Evolutionary conservation across 306 rosid genomes (phyloP), one percentile per base, ranked within the genome.

Genomic region (Begonia fuchsioides): DNA sequence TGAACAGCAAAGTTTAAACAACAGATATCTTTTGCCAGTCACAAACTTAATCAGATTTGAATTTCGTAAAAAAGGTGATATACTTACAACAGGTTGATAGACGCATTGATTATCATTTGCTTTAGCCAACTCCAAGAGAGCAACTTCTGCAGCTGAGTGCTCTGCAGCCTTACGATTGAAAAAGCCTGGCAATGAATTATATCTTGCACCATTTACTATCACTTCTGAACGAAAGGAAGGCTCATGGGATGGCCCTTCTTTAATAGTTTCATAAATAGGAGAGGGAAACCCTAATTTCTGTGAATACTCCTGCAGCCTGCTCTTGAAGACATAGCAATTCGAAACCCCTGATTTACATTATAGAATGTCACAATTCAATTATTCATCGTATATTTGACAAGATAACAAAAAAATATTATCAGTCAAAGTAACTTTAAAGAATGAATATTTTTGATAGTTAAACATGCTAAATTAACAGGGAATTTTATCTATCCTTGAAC

Each of bases 91-190:
- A 52, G 95, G 94, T 26, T 64, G 92, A 38, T 77, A 58, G 61
- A 79, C 70, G 68, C 75, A 58, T 15, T 58, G 76, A 55, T 73
- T 66, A 63, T 61, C 81, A 65, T 59, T 67, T 53, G 82, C 63
- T 55, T 81, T 85, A 46, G 79, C 72, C 69, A 90, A 63, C 71
- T 79, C 92, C 64, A 45, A 20, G 38, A 90, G 76, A 52, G 98
- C 95, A 67, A 90, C 87, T 69, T 90, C 98, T 0, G 98, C 94
- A 53, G 95, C 98, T 9, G 92, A 90, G 68, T 90, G 95, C 68
- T 90, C 94, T 26, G 98, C 95, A 14, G 80, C 85, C 58, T 90
- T 90, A 3, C 94, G 87, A 68, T 82, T 82, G 64, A 65, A 65
- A 63, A 90, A 90, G 2, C 95, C 95, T 39, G 76, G 63, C 72